Evolutionary conservation across 495 filamentous ascomycete species (phyloP).

Genomic region (Aspergillus avenaceus): DNA sequence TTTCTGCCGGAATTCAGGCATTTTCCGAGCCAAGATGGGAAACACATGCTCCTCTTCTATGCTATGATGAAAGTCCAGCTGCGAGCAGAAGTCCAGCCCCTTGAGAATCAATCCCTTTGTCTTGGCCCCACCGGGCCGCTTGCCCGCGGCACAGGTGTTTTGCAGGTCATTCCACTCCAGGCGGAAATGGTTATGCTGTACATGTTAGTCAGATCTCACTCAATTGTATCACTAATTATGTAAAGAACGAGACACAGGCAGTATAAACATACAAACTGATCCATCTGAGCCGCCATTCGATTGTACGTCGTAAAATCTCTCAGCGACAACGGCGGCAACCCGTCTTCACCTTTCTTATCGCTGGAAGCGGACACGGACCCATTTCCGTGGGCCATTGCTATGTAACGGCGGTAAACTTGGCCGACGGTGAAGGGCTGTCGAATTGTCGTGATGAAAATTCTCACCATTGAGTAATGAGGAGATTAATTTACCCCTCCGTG

Average conservation of each 20-base stretch:
- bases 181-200: slow-evolving; percentile 73
- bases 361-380: not conserved
- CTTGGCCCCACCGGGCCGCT: slow-evolving; percentile 49
- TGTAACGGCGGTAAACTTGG: not conserved
- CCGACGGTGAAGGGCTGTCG: not conserved
- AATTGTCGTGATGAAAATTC: not conserved
- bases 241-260: not conserved
- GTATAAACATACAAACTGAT: slow-evolving; percentile 55
- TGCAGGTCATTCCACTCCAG: slow-evolving; percentile 66
- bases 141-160: slow-evolving; percentile 53
- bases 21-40: slow-evolving; percentile 68
- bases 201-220: not conserved
- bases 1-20: slow-evolving; percentile 73
- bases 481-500: too few relatives aligned
- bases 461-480: too few relatives aligned
- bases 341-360: not conserved
- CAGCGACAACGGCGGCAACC: slow-evolving; percentile 42
- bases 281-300: slow-evolving; percentile 72
- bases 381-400: not conserved
- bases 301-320: slow-evolving; percentile 64
- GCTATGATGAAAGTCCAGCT: slow-evolving; percentile 71
- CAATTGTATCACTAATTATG: not conserved
- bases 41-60: slow-evolving; percentile 86
- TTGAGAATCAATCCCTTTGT: slow-evolving; percentile 60
- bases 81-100: slow-evolving; percentile 60